Evolutionary conservation across 495 filamentous ascomycete species (phyloP).

Genomic region (Chlorociboria aeruginascens): DNA sequence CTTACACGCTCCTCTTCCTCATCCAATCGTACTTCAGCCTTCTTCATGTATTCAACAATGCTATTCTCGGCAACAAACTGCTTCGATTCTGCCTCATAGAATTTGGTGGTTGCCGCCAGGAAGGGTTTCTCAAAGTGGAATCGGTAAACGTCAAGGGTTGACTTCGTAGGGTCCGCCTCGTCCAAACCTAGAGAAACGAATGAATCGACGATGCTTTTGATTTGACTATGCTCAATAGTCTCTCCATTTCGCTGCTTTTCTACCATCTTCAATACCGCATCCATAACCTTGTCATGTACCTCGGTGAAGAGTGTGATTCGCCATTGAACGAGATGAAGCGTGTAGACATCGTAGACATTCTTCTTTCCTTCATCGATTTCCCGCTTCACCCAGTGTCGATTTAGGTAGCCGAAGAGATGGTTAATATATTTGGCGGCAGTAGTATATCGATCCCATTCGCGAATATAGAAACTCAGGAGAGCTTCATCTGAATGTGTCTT

Average conservation of each 20-base stretch:
- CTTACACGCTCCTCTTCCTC: slow-evolving; percentile 93
- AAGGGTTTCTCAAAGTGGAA: slow-evolving; percentile 87
- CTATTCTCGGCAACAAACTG: slow-evolving; percentile 94
- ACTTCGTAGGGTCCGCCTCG: slow-evolving; percentile 83
- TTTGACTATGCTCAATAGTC: slow-evolving; percentile 92
- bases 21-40: slow-evolving; percentile 80
- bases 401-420: slow-evolving; percentile 93
- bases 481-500: slow-evolving; percentile 78
- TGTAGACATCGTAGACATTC: slow-evolving; percentile 96
- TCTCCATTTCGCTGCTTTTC: slow-evolving; percentile 97
- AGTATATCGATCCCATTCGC: slow-evolving; percentile 93
- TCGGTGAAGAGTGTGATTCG: slow-evolving; percentile 76
- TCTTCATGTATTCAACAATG: slow-evolving; percentile 99
- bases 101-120: slow-evolving; percentile 68
- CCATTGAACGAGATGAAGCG: slow-evolving; percentile 90
- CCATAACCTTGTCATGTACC: slow-evolving; percentile 84
- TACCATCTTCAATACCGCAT: slow-evolving; percentile 83
- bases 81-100: slow-evolving; percentile 87
- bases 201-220: slow-evolving; percentile 94
- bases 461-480: slow-evolving; percentile 87
- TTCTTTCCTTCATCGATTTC: slow-evolving; percentile 99
- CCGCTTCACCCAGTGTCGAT: slow-evolving; percentile 96
- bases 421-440: slow-evolving; percentile 93
- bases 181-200: slow-evolving; percentile 94
- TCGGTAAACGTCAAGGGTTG: slow-evolving; percentile 89